Evolutionary conservation across 1,139 yeast species (phyloP), one percentile per base, ranked within the genome.

Genomic region (Yamadazyma oceani): DNA sequence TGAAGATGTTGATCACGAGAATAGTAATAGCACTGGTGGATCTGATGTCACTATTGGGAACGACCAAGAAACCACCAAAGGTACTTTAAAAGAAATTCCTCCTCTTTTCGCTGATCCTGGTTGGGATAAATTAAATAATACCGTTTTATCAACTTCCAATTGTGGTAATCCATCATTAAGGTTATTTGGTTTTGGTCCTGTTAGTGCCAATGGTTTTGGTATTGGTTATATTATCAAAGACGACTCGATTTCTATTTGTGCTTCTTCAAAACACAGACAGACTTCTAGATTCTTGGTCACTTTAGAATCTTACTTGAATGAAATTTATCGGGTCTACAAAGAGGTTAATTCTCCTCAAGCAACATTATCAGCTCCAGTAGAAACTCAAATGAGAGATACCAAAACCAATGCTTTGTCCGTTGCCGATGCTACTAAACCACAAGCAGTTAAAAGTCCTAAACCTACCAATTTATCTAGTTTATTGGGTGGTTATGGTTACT

Each of bases 101-200:
- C 54, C 57, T 5, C 72, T 85, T 25, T 89, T 87, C 64, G 85
- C 87, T 2, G 96, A 89, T 61, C 69, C 79, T 9, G 95, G 69
- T 23, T 71, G 76, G 76, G 75, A 70, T 44, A 69, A 66, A 57
- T 66, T 89, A 42, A 87, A 87, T 50, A 67, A 66, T 44, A 69
- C 76, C 1, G 54, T 69, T n/a, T 53, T 70, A 13, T 69, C 75
- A 6, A 69, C 75, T 7, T 69, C 69, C 3, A 62, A 64, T 42
- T 71, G 77, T 54, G 96, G 96, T 39, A 89, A 89, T 57, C 95
- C 96, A 5, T 79, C 96, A 1, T 71, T 89, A 46, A 77, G 90
- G 50, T 74, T 85, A 44, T 89, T 89, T 64, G 97, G 96, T 0
- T 89, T 89, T 63, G 97, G 97, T 4, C 97, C 96, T 2, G 90